Conservation (phyloP, 352 stramenopile genomes). For the Pythium dissotocum region DNA sequence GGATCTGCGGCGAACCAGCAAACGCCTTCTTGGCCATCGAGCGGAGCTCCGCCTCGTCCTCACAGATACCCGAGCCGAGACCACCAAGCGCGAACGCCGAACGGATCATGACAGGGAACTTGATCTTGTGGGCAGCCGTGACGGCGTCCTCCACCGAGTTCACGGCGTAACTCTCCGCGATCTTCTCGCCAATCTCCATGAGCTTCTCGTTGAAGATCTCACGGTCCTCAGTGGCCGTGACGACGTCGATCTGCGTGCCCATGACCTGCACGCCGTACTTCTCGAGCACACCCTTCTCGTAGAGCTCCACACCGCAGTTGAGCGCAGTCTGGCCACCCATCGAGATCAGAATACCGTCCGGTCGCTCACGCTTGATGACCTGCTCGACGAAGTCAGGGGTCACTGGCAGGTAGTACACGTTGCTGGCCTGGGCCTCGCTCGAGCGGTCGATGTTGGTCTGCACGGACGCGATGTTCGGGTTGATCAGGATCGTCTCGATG, state of each 20-base stretch:
- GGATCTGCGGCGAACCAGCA: conserved; percentile 92
- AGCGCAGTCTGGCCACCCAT: conserved; percentile 99
- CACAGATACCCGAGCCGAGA: conserved; percentile 95
- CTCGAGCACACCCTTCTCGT: conserved; percentile 91
- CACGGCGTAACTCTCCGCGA: conserved; percentile 92
- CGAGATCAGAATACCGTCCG: conserved; percentile 97
- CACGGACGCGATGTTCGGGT: conserved; percentile 96
- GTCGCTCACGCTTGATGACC: conserved; percentile 97
- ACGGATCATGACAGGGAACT: conserved; percentile 97
- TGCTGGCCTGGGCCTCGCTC: conserved; percentile 86
- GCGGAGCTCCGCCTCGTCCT: conserved; percentile 85
- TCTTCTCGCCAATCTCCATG: conserved; percentile 96
- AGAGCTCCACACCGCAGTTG: conserved; percentile 97
- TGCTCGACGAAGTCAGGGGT: conserved; percentile 85
- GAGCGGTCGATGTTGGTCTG: conserved; percentile 95
- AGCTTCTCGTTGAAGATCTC: conserved; percentile 96
- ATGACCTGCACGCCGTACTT: conserved; percentile 95
- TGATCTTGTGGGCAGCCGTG: conserved; percentile 94
- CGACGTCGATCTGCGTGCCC: conserved; percentile 95
- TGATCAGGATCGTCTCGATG: conserved; percentile 93
- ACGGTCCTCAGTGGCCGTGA: conserved; percentile 98
- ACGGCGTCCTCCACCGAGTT: conserved; percentile 92
- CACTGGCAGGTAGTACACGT: conserved; percentile 96
- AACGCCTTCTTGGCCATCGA: conserved; percentile 70
- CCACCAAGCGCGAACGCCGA: conserved; percentile 97